Conservation (phyloP, 2,329 filamentous ascomycete species). For the Trichoderma sp. region DNA sequence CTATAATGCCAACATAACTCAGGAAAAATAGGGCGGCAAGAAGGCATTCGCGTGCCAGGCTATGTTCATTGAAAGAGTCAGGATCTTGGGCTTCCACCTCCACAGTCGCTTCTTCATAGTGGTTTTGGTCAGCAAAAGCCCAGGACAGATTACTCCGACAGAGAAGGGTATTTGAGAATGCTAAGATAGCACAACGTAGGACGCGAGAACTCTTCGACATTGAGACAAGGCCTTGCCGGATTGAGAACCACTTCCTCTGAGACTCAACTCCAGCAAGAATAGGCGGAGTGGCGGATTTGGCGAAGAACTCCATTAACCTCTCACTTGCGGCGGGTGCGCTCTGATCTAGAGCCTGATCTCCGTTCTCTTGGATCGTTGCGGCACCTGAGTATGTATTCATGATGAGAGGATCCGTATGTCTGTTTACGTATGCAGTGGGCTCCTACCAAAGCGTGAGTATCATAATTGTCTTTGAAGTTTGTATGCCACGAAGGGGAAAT, state of each 20-base stretch:
- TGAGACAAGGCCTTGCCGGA: conserved; percentile 45
- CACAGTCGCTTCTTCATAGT: conserved; percentile 37
- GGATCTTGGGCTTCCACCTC: conserved; percentile 32
- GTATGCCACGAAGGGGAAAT: neutral
- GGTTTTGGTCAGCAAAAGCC: conserved; percentile 34
- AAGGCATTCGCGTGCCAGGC: conserved; percentile 38
- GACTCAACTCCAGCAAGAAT: conserved; percentile 53
- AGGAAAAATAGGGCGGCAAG: conserved; percentile 53
- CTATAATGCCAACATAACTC: conserved; percentile 50
- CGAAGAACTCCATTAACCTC: conserved; percentile 47
- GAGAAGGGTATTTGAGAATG: conserved; percentile 48
- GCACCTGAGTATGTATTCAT: neutral
- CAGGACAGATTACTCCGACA: conserved; percentile 34
- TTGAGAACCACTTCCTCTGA: conserved; percentile 49
- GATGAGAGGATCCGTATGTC: neutral
- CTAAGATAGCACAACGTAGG: conserved; percentile 47
- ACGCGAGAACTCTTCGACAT: conserved; percentile 47
- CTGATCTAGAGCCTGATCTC: neutral
- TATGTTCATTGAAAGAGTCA: conserved; percentile 29
- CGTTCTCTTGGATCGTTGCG: neutral
- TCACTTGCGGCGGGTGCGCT: conserved; percentile 14
- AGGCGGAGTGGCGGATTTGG: conserved; percentile 47
- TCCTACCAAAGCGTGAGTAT: neutral
- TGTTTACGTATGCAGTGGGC: neutral
- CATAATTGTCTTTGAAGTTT: neutral